Percentiles rank a stretch among this genome's conserved stretches.
Conservation (phyloP, 2,329 filamentous ascomycete genomes). For the Alternaria sp. region DNA sequence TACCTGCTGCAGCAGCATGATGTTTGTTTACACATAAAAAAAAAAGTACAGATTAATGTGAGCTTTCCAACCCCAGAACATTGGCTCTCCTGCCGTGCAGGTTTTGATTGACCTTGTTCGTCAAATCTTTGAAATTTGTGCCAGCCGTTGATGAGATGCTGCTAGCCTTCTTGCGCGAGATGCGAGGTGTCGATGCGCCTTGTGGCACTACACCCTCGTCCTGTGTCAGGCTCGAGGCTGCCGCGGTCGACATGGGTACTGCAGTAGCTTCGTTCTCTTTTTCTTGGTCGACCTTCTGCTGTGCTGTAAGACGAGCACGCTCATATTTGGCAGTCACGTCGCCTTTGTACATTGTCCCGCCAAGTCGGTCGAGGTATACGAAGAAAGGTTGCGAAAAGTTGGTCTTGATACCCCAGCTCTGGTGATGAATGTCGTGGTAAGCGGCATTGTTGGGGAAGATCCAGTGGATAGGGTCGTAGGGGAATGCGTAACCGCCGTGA, state of each 20-base stretch:
- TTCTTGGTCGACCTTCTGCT: conserved; percentile 63
- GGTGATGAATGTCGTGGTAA: conserved; percentile 98
- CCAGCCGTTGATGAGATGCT: conserved; percentile 47
- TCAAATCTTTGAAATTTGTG: conserved; percentile 53
- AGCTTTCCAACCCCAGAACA: conserved; percentile 54
- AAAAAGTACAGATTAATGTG: conserved; percentile 32
- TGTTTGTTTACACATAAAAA: conserved; percentile 19
- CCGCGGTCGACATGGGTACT: conserved; percentile 17
- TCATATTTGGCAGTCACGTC: conserved; percentile 66
- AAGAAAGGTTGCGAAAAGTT: conserved; percentile 94
- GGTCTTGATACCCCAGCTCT: conserved; percentile 98
- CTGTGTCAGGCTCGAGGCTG: conserved; percentile 21
- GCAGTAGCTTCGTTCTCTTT: conserved; percentile 36
- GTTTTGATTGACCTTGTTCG: conserved; percentile 54
- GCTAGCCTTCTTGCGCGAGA: conserved; percentile 50
- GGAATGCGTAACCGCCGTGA: conserved; percentile 94
- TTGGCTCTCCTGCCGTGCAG: conserved; percentile 55
- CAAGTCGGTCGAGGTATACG: conserved; percentile 87
- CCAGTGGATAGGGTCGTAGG: conserved; percentile 91
- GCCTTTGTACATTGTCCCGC: conserved; percentile 81
- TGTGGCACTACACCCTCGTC: conserved; percentile 37
- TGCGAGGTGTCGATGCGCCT: conserved; percentile 46
- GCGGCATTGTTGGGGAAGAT: conserved; percentile 93
- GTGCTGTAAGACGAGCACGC: conserved; percentile 60
- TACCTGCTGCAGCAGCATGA: conserved; percentile 30